Conservation (phyloP, 2,329 filamentous ascomycete species). For the Sporothrix protearum region DNA sequence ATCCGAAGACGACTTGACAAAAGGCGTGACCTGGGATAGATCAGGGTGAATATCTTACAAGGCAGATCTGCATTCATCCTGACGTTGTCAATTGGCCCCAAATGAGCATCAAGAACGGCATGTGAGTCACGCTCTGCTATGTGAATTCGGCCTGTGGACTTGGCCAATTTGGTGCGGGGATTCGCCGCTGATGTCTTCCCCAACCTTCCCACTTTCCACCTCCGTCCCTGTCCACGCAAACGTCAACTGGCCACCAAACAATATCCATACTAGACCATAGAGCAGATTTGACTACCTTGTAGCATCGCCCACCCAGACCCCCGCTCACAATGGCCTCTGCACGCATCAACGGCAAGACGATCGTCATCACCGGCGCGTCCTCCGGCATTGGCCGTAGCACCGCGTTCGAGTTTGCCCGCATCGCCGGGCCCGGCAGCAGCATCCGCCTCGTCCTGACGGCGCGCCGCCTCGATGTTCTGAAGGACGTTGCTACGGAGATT, state of each 20-base stretch:
- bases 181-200: neutral
- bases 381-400: constrained; percentile 83
- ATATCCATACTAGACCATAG: too few relatives aligned
- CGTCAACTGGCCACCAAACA: neutral
- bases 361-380: constrained; percentile 87
- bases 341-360: constrained; percentile 88
- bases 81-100: neutral
- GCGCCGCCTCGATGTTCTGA: constrained; percentile 73
- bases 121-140: neutral
- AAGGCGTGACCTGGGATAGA: neutral
- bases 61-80: neutral
- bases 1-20: neutral
- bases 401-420: constrained; percentile 87
- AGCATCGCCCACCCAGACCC: too few relatives aligned
- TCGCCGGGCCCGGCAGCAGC: constrained; percentile 60
- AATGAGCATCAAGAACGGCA: neutral
- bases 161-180: neutral
- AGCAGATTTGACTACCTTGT: neutral
- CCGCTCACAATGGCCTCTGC: constrained; percentile 27
- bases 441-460: constrained; percentile 86
- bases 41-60: neutral
- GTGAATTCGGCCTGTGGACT: neutral
- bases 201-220: neutral
- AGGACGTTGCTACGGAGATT: constrained; percentile 73
- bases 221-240: neutral